Evolutionary conservation across 2,329 filamentous ascomycete genomes (phyloP).

Genomic region (Ophioceras dolichostomum): DNA sequence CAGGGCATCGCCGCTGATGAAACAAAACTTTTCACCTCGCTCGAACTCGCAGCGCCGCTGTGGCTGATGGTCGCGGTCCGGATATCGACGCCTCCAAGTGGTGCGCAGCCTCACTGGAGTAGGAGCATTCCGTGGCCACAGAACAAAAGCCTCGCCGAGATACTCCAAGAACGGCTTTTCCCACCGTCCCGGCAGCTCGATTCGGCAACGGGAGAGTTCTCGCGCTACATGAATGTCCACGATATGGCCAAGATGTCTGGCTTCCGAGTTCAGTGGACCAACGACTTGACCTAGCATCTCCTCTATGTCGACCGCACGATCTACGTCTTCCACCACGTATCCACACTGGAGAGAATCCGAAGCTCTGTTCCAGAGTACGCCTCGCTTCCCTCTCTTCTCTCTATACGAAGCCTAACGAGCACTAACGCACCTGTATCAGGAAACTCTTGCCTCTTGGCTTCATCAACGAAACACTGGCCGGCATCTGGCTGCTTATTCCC

Average conservation of each 20-base stretch:
- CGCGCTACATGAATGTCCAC: background rate
- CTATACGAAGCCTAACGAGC: too few relatives aligned
- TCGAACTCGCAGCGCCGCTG: background rate
- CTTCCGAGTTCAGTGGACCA: background rate
- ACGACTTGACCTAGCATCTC: background rate
- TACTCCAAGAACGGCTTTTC: background rate
- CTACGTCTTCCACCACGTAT: background rate
- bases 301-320: too few relatives aligned
- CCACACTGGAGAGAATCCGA: background rate
- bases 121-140: slow-evolving; percentile 1
- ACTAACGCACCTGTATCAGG: too few relatives aligned
- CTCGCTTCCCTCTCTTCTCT: too few relatives aligned
- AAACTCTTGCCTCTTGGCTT: background rate
- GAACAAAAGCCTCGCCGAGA: background rate
- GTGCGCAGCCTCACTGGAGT: too few relatives aligned
- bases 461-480: slow-evolving; percentile 1
- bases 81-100: background rate
- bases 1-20: too few relatives aligned
- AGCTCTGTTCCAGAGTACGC: too few relatives aligned
- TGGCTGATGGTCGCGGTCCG: background rate
- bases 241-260: background rate
- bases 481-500: background rate
- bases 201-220: background rate
- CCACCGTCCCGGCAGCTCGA: background rate
- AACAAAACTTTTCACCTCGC: background rate